Evolutionary conservation across 495 filamentous ascomycete genomes (phyloP).

Genomic region (Chaetomium cochliodes): DNA sequence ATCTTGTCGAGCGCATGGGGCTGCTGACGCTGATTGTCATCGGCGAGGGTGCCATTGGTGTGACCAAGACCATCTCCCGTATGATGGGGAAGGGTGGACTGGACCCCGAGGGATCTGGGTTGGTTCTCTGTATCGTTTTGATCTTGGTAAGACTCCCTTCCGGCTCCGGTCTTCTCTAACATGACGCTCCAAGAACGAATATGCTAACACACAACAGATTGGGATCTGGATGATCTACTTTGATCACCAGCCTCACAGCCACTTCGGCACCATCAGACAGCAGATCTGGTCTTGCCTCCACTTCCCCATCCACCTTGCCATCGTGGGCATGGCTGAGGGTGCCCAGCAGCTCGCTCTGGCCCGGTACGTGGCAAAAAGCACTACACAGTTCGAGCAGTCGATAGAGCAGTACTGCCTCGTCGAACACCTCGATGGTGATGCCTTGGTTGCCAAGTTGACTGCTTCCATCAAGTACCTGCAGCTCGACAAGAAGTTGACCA

Average conservation of each 20-base stretch:
- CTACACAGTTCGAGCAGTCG: constrained; percentile 17
- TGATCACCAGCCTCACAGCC: constrained; percentile 50
- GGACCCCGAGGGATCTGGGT: constrained; percentile 24
- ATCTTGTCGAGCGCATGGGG: constrained; percentile 64
- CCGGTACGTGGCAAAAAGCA: constrained; percentile 24
- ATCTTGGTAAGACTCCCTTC: constrained; percentile 28
- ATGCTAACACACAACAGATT: neutral
- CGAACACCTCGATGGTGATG: constrained; percentile 34
- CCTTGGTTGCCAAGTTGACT: constrained; percentile 16
- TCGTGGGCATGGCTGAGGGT: constrained; percentile 63
- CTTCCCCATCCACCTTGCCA: constrained; percentile 63
- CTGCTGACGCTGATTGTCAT: constrained; percentile 69
- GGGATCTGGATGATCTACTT: constrained; percentile 64
- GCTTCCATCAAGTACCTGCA: constrained; percentile 19
- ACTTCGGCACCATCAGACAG: constrained; percentile 56
- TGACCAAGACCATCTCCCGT: constrained; percentile 39
- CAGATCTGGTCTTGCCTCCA: constrained; percentile 64
- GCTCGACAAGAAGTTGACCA: constrained; percentile 30
- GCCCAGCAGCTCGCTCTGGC: constrained; percentile 40
- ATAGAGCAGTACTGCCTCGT: constrained; percentile 25
- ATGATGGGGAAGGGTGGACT: constrained; percentile 23
- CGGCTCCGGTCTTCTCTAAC: too few species aligned
- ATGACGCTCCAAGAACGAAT: too few species aligned
- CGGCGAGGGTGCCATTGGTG: constrained; percentile 58
- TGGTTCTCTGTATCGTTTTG: constrained; percentile 36